Evolutionary conservation across 164 flowering plant species (phyloP), one percentile per base, ranked within the genome.

Genomic region (Aristolochia fimbriata): DNA sequence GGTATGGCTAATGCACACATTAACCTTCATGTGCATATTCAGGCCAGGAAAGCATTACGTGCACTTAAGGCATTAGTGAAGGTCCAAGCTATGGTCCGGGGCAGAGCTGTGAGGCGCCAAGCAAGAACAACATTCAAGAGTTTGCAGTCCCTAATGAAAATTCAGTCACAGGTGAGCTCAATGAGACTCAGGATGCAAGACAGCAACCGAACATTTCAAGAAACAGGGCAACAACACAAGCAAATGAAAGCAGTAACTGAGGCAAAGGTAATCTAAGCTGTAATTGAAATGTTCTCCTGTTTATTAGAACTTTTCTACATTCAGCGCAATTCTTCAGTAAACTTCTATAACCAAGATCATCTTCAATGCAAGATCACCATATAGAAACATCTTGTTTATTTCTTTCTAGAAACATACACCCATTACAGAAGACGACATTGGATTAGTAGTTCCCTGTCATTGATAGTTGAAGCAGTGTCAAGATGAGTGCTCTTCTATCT

Each of bases 31-130:
- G 6, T 52, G 56, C 22, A 17, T 52, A 16, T 58, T 55, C 71
- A 90, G 97, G 97, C 97, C 47, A 81, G 91, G 73, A 87, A 84
- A 71, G 97, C 97, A 48, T 69, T 91, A 65, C 64, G 81, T 57
- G 97, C 96, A 60, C 62, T 91, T 68, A 91, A 81, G 72, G 97
- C 91, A 75, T 64, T 91, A 27, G 93, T 91, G 68, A 83, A 65
- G 68, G 83, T 91, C 61, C 97, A 91, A 75, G 97, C 97, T 21
- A 70, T 91, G 65, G 74, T 77, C 61, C 83, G 95, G 11, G 93
- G 97, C 14, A 73, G 70, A 73, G 75, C 81, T 43, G 88, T 79
- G 52, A 85, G 97, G 58, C 82, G 85, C 43, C 77, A 66, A 74
- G 60, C 64, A 21, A 48, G 47, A n/a, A 49, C 64, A 33, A 51